Evolutionary conservation across 2,329 filamentous ascomycete species (phyloP).

Genomic region (Nemania diffusa): DNA sequence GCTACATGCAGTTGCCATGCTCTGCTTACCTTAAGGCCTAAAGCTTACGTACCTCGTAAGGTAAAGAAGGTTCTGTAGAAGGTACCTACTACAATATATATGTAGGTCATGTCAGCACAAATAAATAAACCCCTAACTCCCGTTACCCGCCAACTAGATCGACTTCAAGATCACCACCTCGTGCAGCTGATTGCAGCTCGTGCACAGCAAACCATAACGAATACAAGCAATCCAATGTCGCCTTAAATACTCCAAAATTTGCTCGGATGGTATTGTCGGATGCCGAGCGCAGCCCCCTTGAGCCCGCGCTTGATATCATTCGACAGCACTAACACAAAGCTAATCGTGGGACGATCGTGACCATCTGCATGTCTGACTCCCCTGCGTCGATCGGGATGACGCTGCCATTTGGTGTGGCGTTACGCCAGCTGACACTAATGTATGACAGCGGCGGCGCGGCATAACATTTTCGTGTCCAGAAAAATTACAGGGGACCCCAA

Average conservation of each 20-base stretch:
- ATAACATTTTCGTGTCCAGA: not conserved
- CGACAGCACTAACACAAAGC: not conserved
- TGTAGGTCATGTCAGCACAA: too few relatives aligned
- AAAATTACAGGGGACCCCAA: not conserved
- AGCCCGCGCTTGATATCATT: slow-evolving; percentile 6
- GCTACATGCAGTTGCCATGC: not conserved
- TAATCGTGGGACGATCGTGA: slow-evolving; percentile 10
- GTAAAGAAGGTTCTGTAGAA: too few relatives aligned
- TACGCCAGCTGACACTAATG: slow-evolving; percentile 22
- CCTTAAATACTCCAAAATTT: not conserved
- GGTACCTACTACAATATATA: not conserved
- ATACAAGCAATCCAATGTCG: not conserved
- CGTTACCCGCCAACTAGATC: not conserved
- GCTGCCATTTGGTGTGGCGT: not conserved
- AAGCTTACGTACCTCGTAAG: too few relatives aligned
- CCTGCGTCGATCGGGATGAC: slow-evolving; percentile 17
- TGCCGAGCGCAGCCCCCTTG: not conserved
- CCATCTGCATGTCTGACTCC: not conserved
- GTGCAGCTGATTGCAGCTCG: not conserved
- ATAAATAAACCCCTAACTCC: not conserved
- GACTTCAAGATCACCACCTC: not conserved
- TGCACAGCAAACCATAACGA: not conserved
- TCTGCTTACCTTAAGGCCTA: too few relatives aligned
- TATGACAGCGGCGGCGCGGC: slow-evolving; percentile 1
- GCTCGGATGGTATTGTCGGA: not conserved